Evolutionary conservation across 805 yeast species (phyloP), one percentile per base, ranked within the genome.

Genomic region (Pichia occidentalis): DNA sequence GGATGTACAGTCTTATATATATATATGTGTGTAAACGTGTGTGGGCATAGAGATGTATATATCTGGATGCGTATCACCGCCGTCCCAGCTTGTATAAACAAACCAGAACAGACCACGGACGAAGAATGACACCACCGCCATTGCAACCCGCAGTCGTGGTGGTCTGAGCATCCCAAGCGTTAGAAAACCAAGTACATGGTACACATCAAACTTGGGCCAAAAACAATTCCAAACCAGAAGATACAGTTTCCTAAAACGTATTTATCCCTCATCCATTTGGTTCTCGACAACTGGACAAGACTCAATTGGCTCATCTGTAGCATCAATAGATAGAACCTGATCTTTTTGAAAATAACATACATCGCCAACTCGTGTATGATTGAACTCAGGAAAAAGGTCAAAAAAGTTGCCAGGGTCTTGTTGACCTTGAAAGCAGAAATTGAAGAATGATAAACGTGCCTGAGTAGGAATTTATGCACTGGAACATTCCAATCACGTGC

Each of bases 401-500:
- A 58, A 20, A 86, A 52, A 1, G 94, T 80, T 1, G 97, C 97
- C 32, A 70, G 67, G 2, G 52, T 42, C 54, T 78, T 85, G 45
- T 75, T 72, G 39, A 88, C 63, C 22, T 77, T 68, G 39, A 86
- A 67, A 0, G 86, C 78, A 48, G 92, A 77, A 42, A 90, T 83
- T 8, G 92, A 77, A 19, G 94, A 79, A 56, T 88, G 96, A 59
- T 92, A 94, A 3, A 92, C 97, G 56, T 94, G 99, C 47, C 97
- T 73, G 31, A 88, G 65, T 42, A 92, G 64, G 49, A 92, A 92
- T 52, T 77, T 73, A 57, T 92, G 96, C 17, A 92, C 97, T 0
- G 97, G 96, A 8, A 75, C 73, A 57, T 92, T 92, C 98, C 99
- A 94, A 45, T 83, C 77, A 47, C 97, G 70, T 9, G 96, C 81